Percentiles rank a stretch among this genome's conserved stretches.
Evolutionary conservation across 345 rosid species (phyloP).

Genomic region (Citrus reticulata): DNA sequence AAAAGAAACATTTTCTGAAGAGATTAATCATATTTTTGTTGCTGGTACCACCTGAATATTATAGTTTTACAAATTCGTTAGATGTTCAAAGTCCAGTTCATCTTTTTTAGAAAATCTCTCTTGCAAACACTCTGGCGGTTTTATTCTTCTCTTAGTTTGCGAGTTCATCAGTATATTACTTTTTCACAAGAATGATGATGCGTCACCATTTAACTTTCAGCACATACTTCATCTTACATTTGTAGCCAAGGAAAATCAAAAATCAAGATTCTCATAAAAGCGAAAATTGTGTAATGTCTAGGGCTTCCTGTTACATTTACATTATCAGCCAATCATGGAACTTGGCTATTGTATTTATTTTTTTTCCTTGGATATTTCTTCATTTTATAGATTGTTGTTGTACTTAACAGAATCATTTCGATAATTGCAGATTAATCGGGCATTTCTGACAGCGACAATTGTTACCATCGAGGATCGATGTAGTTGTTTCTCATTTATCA

Average conservation of each 20-base stretch:
- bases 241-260: background rate
- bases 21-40: background rate
- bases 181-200: background rate
- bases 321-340: background rate
- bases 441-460: background rate
- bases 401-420: background rate
- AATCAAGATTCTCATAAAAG: background rate
- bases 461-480: background rate
- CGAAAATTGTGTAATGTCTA: background rate
- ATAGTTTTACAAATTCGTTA: background rate
- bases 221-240: background rate
- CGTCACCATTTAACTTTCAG: background rate
- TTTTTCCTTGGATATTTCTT: background rate
- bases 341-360: background rate
- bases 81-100: background rate
- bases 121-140: background rate
- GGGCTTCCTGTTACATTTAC: background rate
- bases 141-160: background rate
- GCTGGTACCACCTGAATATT: background rate
- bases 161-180: background rate
- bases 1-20: background rate
- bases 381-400: background rate
- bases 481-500: background rate
- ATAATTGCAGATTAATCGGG: slow-evolving; percentile 25
- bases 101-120: background rate